Percentiles rank a stretch among this genome's conserved stretches.
These are phyloP conservation scores for Geotrichum aggregatum DNA, from an alignment of 1,139 yeast genomes.

Conservation along the genomic window DNA sequence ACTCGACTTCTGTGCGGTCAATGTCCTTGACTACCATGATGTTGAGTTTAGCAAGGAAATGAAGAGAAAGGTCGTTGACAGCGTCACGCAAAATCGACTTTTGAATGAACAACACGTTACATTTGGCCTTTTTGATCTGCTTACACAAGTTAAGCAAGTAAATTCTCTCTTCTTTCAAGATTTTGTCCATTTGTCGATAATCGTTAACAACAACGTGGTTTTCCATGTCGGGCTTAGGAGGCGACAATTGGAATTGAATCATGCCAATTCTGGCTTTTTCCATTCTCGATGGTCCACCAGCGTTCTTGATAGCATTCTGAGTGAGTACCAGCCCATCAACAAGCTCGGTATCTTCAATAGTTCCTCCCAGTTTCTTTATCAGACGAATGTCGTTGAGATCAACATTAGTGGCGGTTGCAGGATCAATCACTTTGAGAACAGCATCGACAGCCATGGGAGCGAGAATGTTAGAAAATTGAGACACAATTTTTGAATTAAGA, in stretches of 20 bases:
- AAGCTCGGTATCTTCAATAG: constrained; percentile 92
- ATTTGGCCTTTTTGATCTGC: constrained; percentile 92
- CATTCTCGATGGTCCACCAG: constrained; percentile 94
- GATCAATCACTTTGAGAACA: constrained; percentile 69
- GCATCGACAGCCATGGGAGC: constrained; percentile 96
- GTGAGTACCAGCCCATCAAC: constrained; percentile 92
- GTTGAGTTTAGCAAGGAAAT: constrained; percentile 85
- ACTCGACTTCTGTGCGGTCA: constrained; percentile 95
- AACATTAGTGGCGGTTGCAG: constrained; percentile 58
- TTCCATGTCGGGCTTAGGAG: constrained; percentile 99
- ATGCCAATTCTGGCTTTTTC: constrained; percentile 92
- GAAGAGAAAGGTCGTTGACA: constrained; percentile 91
- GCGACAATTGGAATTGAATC: constrained; percentile 92
- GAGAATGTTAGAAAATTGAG: constrained; percentile 77
- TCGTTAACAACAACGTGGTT: constrained; percentile 95
- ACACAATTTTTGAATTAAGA: constrained; percentile 87
- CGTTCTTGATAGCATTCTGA: constrained; percentile 80
- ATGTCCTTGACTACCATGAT: constrained; percentile 93
- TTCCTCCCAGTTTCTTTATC: constrained; percentile 93
- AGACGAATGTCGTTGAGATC: constrained; percentile 85
- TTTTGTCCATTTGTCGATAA: constrained; percentile 98
- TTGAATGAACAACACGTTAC: constrained; percentile 90
- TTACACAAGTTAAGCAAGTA: constrained; percentile 91
- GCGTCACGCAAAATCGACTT: constrained; percentile 96
- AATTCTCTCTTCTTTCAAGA: constrained; percentile 94